Evolutionary conservation across 2,329 filamentous ascomycete genomes (phyloP).

Genomic region (Microsporum canis): DNA sequence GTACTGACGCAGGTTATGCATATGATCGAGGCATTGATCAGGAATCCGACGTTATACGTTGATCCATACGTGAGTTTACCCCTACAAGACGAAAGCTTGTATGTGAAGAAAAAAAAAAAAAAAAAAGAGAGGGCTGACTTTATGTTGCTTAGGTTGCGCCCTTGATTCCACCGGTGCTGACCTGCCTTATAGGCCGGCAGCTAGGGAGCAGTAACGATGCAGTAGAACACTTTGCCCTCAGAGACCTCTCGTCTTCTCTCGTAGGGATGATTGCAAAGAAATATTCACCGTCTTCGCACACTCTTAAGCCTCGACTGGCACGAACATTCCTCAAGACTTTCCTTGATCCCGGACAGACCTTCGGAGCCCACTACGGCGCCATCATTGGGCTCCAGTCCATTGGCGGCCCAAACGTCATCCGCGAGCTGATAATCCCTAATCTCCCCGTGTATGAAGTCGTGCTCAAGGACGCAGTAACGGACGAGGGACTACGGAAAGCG

Average conservation of each 20-base stretch:
- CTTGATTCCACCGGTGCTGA: constrained; percentile 77
- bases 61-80: constrained; percentile 47
- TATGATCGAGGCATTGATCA: constrained; percentile 69
- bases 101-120: neutral
- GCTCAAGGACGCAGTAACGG: constrained; percentile 45
- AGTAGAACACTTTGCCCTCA: constrained; percentile 60
- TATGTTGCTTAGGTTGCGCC: constrained; percentile 40
- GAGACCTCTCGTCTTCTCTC: constrained; percentile 73
- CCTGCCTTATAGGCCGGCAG: constrained; percentile 76
- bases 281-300: constrained; percentile 68
- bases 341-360: constrained; percentile 71
- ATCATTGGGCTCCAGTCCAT: constrained; percentile 68
- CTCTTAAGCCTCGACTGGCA: constrained; percentile 76
- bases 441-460: constrained; percentile 53
- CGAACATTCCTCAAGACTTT: constrained; percentile 90
- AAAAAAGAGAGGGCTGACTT: neutral
- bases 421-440: constrained; percentile 54
- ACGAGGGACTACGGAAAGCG: constrained; percentile 41
- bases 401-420: constrained; percentile 56
- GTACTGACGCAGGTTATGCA: constrained; percentile 86
- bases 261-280: constrained; percentile 68
- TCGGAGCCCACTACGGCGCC: constrained; percentile 79
- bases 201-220: constrained; percentile 50
- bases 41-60: constrained; percentile 68
- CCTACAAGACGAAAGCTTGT: neutral